Base-by-base conservation (phyloP, 345 rosid genomes). In the Laguncularia racemosa region DNA sequence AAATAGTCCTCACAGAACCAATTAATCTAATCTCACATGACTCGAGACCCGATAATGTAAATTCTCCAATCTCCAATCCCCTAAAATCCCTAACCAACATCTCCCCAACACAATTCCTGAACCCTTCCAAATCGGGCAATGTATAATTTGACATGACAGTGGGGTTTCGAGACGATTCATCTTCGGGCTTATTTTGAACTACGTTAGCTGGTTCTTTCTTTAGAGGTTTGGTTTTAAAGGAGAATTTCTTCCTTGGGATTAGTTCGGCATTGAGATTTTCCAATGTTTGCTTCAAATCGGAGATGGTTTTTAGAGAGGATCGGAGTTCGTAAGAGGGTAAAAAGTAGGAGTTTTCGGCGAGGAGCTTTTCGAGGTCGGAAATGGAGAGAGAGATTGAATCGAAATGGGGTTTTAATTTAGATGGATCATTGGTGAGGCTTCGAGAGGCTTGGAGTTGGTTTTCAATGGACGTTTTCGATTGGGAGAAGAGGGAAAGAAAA, bases 281-380 rank as follows among this genome's bases (percentile, higher is more conserved):
- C 17, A 89, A 76, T 38, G 72, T 65, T 21, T 80, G 93, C 59
- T 73, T 89, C 59, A 89, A 78, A 53, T 92, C 88, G 2, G 93
- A 73, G 52, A 82, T 53, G 26, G 80, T 63, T 78, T 73, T 80
- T 46, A 92, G 89, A 47, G 91, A 80, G 43, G 91, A 80, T 50
- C 95, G 74, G 33, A 89, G 82, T 47, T 92, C 91, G 72, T 86
- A 84, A 18, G 97, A 72, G 14, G 97, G 97, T 57, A 89, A 77
- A 57, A 57, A 67, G 70, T 84, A 86, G 2, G 97, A 83, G 68
- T 71, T 89, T 67, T 85, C 81, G 23, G 95, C 91, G 48, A 89
- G 78, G 44, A 86, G 81, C 58, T 83, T 75, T 59, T 86, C 95
- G 44, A 92, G 88, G 46, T 81, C 74, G 28, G 83, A 59, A 55